Evolutionary conservation across 2,329 filamentous ascomycete genomes (phyloP).

Genomic region (Nemania sp.): DNA sequence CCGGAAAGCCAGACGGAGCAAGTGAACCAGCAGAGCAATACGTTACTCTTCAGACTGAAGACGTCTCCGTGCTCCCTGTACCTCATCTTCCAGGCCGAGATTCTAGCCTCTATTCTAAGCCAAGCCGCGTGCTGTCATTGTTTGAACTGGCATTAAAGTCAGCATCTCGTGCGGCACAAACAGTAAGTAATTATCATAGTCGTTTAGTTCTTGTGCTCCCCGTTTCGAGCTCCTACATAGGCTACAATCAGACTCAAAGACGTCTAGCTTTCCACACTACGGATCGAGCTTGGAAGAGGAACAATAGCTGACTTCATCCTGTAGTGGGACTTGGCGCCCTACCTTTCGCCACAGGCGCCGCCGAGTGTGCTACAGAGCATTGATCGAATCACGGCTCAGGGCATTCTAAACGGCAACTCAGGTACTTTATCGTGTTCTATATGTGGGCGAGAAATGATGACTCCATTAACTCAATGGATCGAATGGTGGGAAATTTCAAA

Average conservation of each 20-base stretch:
- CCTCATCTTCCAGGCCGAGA: slow-evolving; percentile 33
- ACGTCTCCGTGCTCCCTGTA: slow-evolving; percentile 37
- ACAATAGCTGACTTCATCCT: slow-evolving; percentile 13
- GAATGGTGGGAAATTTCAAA: slow-evolving; percentile 67
- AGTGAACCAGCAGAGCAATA: slow-evolving; percentile 13
- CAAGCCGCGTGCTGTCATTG: slow-evolving; percentile 61
- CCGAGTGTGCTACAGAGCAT: slow-evolving; percentile 57
- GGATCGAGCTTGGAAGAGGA: neutral
- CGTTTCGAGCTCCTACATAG: neutral
- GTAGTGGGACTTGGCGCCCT: slow-evolving; percentile 55
- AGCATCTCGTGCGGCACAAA: slow-evolving; percentile 59
- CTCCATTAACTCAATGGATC: slow-evolving; percentile 69
- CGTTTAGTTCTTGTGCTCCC: neutral
- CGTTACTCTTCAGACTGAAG: slow-evolving; percentile 43
- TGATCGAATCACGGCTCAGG: slow-evolving; percentile 55
- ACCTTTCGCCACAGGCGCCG: slow-evolving; percentile 57
- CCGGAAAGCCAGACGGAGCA: neutral
- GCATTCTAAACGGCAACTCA: slow-evolving; percentile 53
- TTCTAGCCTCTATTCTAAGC: slow-evolving; percentile 7
- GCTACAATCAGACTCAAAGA: neutral
- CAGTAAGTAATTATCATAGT: slow-evolving; percentile 37
- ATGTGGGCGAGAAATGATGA: slow-evolving; percentile 62
- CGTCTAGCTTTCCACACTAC: neutral
- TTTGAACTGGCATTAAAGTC: slow-evolving; percentile 63
- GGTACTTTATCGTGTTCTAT: slow-evolving; percentile 65